These are phyloP conservation scores for Sphagnum fallax DNA, from an alignment of 228 moss, liverwort and hornwort genomes.

Conservation along the genomic window DNA sequence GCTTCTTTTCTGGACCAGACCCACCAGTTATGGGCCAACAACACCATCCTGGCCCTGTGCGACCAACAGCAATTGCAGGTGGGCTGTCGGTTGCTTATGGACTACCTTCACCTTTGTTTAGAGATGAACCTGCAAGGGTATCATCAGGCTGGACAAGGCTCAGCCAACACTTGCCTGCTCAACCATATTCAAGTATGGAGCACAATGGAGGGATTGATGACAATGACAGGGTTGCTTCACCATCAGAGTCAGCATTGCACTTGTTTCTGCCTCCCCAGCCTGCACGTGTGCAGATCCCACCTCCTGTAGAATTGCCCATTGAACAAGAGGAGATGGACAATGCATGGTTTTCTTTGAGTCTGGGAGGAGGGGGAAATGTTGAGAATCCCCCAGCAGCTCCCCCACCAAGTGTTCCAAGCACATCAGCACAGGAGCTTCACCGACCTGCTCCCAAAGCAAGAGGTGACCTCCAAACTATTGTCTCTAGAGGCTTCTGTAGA, in stretches of 20 bases:
- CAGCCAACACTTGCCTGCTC: slow-evolving; percentile 29
- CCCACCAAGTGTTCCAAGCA: slow-evolving; percentile 20
- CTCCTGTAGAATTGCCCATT: no score
- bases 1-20: slow-evolving; percentile 40
- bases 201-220: slow-evolving; percentile 60
- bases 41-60: slow-evolving; percentile 64
- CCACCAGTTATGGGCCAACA: slow-evolving; percentile 13
- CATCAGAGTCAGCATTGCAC: slow-evolving; percentile 51
- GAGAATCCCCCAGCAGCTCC: slow-evolving; percentile 20
- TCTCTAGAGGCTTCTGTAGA: neutral
- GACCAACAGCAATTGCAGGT: slow-evolving; percentile 72
- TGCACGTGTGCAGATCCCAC: slow-evolving; percentile 68
- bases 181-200: slow-evolving; percentile 53
- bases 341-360: slow-evolving; percentile 51
- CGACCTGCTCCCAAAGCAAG: slow-evolving; percentile 27
- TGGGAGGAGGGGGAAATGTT: slow-evolving; percentile 33
- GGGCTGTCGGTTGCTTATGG: slow-evolving; percentile 29
- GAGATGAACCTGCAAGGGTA: slow-evolving; percentile 38
- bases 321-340: slow-evolving; percentile 27
- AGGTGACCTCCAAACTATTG: slow-evolving; percentile 21
- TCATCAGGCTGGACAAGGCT: slow-evolving; percentile 59
- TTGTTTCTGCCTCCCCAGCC: slow-evolving; percentile 79
- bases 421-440: slow-evolving; percentile 15
- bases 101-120: slow-evolving; percentile 32
- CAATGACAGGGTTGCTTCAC: slow-evolving; percentile 69